Evolutionary conservation across 208 protist species (phyloP).

Genomic region (Trypanosoma congolense): DNA sequence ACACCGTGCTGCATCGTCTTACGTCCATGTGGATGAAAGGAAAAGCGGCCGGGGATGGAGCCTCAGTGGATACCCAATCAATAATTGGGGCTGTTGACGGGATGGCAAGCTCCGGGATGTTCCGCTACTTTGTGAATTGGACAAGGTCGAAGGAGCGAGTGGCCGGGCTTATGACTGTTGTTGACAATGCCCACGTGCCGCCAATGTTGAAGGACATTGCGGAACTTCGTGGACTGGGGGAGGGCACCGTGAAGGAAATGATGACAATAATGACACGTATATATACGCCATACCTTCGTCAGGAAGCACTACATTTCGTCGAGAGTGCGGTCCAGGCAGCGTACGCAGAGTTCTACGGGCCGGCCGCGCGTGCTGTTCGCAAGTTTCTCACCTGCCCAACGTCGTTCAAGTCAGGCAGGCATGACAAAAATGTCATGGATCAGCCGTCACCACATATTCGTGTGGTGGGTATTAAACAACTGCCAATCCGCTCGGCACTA

Average conservation of each 20-base stretch:
- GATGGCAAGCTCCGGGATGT: constrained; percentile 15
- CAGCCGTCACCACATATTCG: constrained; percentile 15
- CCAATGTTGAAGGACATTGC: constrained; percentile 39
- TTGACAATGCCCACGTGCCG: constrained; percentile 22
- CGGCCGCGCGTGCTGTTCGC: constrained; percentile 24
- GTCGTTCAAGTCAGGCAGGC: constrained; percentile 3
- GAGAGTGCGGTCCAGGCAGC: constrained; percentile 56
- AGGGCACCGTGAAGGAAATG: constrained; percentile 40
- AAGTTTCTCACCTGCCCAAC: constrained; percentile 12
- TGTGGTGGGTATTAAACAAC: constrained; percentile 29
- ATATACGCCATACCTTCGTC: constrained; percentile 69
- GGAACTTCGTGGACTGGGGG: constrained; percentile 32
- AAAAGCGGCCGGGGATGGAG: not conserved
- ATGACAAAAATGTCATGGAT: not conserved
- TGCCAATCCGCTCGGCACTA: constrained; percentile 24
- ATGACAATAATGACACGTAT: constrained; percentile 50
- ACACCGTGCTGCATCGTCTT: constrained; percentile 49
- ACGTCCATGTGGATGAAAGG: constrained; percentile 33
- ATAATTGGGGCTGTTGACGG: constrained; percentile 21
- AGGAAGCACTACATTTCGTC: constrained; percentile 62
- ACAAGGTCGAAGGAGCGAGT: constrained; percentile 15
- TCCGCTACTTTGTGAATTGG: constrained; percentile 26
- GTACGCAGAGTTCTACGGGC: constrained; percentile 78
- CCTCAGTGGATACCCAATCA: constrained; percentile 8
- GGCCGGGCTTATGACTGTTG: constrained; percentile 2